phyloP scores from a whole-genome alignment of 345 rosid genomes.

The Streptanthus diversifolius region DNA sequence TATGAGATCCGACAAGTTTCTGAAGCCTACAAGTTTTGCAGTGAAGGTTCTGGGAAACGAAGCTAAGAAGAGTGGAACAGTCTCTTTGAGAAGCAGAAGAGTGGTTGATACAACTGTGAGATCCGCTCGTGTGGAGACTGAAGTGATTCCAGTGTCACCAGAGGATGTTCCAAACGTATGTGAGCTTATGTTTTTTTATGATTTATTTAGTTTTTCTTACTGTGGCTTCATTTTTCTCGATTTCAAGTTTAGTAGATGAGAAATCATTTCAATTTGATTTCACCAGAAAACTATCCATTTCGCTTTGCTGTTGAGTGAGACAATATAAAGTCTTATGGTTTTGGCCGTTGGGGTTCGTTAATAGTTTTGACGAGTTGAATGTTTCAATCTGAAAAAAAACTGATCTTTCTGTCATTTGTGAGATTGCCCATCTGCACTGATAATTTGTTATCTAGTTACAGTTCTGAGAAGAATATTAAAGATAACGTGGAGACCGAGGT shows the following conservation, averaged over 20 bases:
- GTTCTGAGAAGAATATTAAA: background rate
- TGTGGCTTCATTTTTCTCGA: background rate
- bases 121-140: slow-evolving; percentile 51
- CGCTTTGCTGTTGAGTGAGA: background rate
- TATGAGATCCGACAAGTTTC: slow-evolving; percentile 43
- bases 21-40: slow-evolving; percentile 48
- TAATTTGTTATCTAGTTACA: background rate
- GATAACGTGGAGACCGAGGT: background rate
- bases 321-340: background rate
- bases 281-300: background rate
- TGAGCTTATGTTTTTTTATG: background rate
- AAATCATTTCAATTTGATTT: background rate
- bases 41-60: slow-evolving; percentile 41
- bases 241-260: background rate
- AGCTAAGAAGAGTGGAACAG: slow-evolving; percentile 24
- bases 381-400: background rate
- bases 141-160: slow-evolving; percentile 67
- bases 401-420: background rate
- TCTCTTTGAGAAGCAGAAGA: slow-evolving; percentile 34
- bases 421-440: background rate
- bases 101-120: slow-evolving; percentile 44
- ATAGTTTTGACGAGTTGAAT: background rate
- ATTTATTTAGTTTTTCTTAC: background rate
- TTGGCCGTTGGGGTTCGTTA: background rate
- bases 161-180: slow-evolving; percentile 57